These are phyloP conservation scores for Oryza longistaminata DNA, from an alignment of 176 grass and related monocot species.

Conservation along the genomic window DNA sequence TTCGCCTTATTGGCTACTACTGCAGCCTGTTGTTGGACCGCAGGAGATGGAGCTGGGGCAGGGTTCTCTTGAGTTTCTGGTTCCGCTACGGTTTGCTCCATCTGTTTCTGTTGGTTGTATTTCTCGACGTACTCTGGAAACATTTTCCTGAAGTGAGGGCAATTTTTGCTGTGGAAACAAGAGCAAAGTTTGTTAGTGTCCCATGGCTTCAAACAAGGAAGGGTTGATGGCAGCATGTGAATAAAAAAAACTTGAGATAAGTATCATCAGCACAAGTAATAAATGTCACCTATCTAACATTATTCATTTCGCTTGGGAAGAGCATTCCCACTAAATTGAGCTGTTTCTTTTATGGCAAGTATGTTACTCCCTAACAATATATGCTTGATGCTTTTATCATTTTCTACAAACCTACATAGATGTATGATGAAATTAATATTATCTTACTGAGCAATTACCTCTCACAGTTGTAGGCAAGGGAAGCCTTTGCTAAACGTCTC, in stretches of 20 bases:
- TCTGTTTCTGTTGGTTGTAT: constrained; percentile 67
- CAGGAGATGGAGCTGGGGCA: constrained; percentile 32
- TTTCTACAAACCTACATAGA: not conserved
- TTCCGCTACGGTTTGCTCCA: constrained; percentile 32
- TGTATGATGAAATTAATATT: not conserved
- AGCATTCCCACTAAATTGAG: not conserved
- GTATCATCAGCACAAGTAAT: not conserved
- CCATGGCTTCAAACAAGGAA: not conserved
- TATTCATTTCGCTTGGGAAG: not conserved
- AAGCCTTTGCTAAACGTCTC: constrained; percentile 84
- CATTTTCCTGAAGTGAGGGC: constrained; percentile 84
- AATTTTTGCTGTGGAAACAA: constrained; percentile 79
- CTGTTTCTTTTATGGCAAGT: not conserved
- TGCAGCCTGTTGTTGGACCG: constrained; percentile 38
- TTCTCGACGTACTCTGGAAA: constrained; percentile 94
- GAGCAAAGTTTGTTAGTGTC: not conserved
- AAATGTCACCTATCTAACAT: not conserved
- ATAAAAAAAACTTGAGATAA: not conserved
- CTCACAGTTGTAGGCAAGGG: constrained; percentile 97
- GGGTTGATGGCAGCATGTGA: not conserved
- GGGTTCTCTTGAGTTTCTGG: constrained; percentile 44
- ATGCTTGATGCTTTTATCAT: not conserved
- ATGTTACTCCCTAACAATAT: not conserved
- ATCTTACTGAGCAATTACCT: constrained; percentile 57
- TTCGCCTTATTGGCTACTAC: constrained; percentile 23